Evolutionary conservation across 495 filamentous ascomycete species (phyloP), one percentile per base, ranked within the genome.

Genomic region (Neurospora hispaniola): DNA sequence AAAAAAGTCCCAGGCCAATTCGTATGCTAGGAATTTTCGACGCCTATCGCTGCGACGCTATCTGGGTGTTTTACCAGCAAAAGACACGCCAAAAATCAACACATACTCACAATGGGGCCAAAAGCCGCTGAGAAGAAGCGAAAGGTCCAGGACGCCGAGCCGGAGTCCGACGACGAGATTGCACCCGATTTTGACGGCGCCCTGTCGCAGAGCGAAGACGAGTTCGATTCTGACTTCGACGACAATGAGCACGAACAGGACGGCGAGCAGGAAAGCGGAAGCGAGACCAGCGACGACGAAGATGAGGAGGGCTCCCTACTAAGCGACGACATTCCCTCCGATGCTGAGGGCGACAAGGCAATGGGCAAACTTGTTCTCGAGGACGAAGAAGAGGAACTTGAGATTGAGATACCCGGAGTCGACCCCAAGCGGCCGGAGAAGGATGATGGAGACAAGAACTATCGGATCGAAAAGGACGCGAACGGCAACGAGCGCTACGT

Each of bases 291-390:
- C 12, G 75, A 75, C 16, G 75, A 86, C 44, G 88, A 87, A 20
- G 87, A 88, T 11, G 82, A 84, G 18, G 80, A 84, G 16, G 87
- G 88, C 43, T 88, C 82, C 20, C 71, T 89, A 41, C 80, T 86
- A 6, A 88, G 87, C 78, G 85, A 89, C 72, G 88, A 89, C 75
- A 86, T 88, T 62, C 86, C 87, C 1, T 86, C 86, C 0, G 88
- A 88, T 31, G 80, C 83, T 44, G 86, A 85, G 70, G 83, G 79
- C n/a, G 79, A 78, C 54, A 80, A 84, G 16, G 77, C 70, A 5
- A 75, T 81, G n/a, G 44, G 72, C 46, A 82, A 82, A 75, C 75
- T 77, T 20, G 74, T 80, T 42, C 69, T 70, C 66, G 70, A 76
- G 54, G 70, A 71, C 27, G 69, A 59, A 14, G 42, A 23, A 71